Evolutionary conservation across 352 stramenopile genomes (phyloP).

Genomic region (Saprolegnia parasitica): DNA sequence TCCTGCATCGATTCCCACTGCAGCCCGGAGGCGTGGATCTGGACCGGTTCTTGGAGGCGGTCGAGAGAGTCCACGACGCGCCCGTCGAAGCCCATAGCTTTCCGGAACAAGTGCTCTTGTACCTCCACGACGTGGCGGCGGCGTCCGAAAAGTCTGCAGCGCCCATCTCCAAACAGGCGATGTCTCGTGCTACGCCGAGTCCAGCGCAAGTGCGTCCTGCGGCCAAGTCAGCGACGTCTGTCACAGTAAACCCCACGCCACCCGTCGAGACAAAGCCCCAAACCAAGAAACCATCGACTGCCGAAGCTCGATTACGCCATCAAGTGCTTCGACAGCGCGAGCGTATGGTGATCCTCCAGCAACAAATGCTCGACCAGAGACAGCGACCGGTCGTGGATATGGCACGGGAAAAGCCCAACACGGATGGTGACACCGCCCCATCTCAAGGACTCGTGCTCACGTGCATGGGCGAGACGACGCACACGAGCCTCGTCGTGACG

Average conservation of each 20-base stretch:
- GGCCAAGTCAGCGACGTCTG: constrained; percentile 1
- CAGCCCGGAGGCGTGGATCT: background rate
- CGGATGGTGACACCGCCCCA: constrained; percentile 1
- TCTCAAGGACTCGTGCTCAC: background rate
- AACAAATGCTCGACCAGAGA: constrained; percentile 63
- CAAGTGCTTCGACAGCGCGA: constrained; percentile 40
- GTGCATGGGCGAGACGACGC: background rate
- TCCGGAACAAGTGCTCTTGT: background rate
- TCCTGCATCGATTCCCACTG: constrained; percentile 38
- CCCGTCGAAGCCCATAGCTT: constrained; percentile 31
- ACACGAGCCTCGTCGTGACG: background rate
- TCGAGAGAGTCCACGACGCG: constrained; percentile 28
- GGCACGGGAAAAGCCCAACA: too few relatives aligned
- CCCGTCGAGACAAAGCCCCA: background rate
- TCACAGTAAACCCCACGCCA: background rate
- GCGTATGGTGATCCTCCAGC: constrained; percentile 52
- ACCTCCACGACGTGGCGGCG: background rate
- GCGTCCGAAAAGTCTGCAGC: constrained; percentile 28
- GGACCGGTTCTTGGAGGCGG: constrained; percentile 17
- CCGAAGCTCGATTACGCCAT: constrained; percentile 6
- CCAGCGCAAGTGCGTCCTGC: background rate
- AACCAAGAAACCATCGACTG: constrained; percentile 19
- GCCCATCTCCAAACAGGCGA: constrained; percentile 47
- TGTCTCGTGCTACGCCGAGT: constrained; percentile 32
- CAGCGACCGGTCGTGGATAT: constrained; percentile 35